Percentiles rank a stretch among this genome's conserved stretches.
Conservation (phyloP, 1,284 basidiomycete genomes). For the Fomitiporia mediterranea region DNA sequence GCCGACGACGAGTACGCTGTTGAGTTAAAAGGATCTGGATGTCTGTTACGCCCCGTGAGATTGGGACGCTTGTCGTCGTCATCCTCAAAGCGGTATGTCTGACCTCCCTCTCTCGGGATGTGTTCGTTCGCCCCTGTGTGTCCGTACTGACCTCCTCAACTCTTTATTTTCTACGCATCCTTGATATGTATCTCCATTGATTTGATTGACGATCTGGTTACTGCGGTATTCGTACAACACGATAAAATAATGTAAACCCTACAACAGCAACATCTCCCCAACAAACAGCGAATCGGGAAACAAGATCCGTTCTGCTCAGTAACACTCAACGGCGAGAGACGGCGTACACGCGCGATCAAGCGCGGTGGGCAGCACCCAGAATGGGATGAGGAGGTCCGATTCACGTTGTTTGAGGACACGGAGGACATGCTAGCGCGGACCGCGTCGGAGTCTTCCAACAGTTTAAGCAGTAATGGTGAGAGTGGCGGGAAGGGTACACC, state of each 20-base stretch:
- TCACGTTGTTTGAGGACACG: conserved; percentile 81
- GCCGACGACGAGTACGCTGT: no score
- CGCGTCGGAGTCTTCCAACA: conserved; percentile 34
- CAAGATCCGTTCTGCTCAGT: conserved; percentile 95
- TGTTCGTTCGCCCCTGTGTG: conserved; percentile 8
- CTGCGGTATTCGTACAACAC: not conserved
- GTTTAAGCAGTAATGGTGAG: not conserved
- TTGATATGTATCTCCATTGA: not conserved
- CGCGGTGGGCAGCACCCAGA: conserved; percentile 97
- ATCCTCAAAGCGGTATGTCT: conserved; percentile 88
- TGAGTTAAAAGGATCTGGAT: no score
- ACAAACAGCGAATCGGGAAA: conserved; percentile 93
- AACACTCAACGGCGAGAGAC: conserved; percentile 73
- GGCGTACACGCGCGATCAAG: conserved; percentile 86
- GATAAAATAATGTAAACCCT: not conserved
- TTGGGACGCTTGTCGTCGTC: conserved; percentile 94
- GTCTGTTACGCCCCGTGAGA: conserved; percentile 60
- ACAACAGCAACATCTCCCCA: conserved; percentile 88
- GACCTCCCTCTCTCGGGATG: no score
- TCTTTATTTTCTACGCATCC: conserved; percentile 14
- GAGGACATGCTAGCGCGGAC: conserved; percentile 58
- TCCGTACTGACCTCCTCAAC: not conserved
- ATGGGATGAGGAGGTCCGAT: conserved; percentile 98
- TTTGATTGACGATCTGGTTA: not conserved
- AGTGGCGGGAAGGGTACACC: conserved; percentile 39